Percentiles rank a stretch among this genome's conserved stretches.
These are phyloP conservation scores for Phyllachora maydis DNA, from an alignment of 2,329 filamentous ascomycete species.

Conservation along the genomic window DNA sequence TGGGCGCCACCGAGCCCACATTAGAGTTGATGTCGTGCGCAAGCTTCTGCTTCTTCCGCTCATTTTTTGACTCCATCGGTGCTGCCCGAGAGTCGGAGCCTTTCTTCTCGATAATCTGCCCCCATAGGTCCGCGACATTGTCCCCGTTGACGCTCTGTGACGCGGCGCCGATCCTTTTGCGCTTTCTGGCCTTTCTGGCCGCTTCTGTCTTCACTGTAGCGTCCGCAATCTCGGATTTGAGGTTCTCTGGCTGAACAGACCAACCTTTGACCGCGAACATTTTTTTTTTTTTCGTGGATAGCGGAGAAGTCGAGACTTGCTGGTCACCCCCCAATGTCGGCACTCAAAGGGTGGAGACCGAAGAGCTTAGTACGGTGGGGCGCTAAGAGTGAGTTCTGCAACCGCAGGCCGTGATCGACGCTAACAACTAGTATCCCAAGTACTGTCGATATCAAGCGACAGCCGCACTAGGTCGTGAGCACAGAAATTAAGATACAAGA, in stretches of 20 bases:
- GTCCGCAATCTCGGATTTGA: constrained; percentile 44
- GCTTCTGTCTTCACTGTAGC: too few species aligned
- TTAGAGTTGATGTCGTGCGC: not conserved
- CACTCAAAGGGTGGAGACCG: too few species aligned
- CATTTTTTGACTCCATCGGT: constrained; percentile 6
- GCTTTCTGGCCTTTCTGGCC: constrained; percentile 35
- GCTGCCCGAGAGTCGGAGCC: constrained; percentile 7
- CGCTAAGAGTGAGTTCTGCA: too few species aligned
- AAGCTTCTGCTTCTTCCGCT: constrained; percentile 12
- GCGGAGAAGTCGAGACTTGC: too few species aligned
- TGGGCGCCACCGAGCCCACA: constrained; percentile 3
- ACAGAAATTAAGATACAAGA: too few species aligned
- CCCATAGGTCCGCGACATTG: constrained; percentile 64
- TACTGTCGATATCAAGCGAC: too few species aligned
- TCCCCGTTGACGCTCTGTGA: constrained; percentile 33
- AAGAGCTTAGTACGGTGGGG: too few species aligned
- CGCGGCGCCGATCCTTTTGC: constrained; percentile 23
- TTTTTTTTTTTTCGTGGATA: too few species aligned
- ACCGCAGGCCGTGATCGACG: too few species aligned
- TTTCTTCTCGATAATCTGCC: constrained; percentile 56
- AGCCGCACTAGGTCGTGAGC: too few species aligned
- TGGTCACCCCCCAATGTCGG: too few species aligned
- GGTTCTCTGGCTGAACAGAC: constrained; percentile 52
- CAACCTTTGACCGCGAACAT: constrained; percentile 95
- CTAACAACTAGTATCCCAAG: too few species aligned